These are phyloP conservation scores for Colletotrichum sp. DNA, from an alignment of 2,329 filamentous ascomycete species.

Conservation along the genomic window DNA sequence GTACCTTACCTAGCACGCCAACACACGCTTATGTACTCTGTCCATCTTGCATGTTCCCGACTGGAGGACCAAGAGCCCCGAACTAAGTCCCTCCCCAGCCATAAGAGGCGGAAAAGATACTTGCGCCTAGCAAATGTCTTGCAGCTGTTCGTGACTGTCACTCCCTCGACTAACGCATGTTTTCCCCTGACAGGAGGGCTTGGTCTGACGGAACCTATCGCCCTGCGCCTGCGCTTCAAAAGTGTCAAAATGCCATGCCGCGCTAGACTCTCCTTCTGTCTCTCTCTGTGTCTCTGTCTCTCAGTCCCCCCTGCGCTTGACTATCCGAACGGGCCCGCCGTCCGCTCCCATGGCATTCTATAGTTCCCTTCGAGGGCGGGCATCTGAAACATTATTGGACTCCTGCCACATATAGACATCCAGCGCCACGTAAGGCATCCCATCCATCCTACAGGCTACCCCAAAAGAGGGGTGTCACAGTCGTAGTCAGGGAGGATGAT, in stretches of 20 bases:
- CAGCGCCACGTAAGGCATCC: background rate
- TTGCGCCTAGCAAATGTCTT: background rate
- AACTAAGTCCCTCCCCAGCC: background rate
- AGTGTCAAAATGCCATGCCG: background rate
- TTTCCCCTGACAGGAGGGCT: slow-evolving; percentile 4
- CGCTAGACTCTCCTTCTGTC: background rate
- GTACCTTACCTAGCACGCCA: background rate
- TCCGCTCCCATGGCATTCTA: background rate
- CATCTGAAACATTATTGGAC: background rate
- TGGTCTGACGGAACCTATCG: background rate
- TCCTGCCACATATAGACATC: background rate
- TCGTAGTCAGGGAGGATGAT: background rate
- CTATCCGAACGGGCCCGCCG: background rate
- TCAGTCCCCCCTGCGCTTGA: background rate
- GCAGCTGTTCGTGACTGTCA: background rate
- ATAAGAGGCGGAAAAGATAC: background rate
- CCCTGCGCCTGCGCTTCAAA: background rate
- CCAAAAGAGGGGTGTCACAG: background rate
- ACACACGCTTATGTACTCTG: background rate
- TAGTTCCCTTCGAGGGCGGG: background rate
- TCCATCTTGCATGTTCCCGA: background rate
- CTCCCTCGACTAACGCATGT: background rate
- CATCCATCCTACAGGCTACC: background rate
- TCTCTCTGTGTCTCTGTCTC: background rate
- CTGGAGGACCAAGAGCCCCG: background rate